A percentile compares a stretch with the other conserved stretches of the same genome.
Conservation (phyloP, 2,329 filamentous ascomycete species). For the Dothidotthia symphoricarpi region DNA sequence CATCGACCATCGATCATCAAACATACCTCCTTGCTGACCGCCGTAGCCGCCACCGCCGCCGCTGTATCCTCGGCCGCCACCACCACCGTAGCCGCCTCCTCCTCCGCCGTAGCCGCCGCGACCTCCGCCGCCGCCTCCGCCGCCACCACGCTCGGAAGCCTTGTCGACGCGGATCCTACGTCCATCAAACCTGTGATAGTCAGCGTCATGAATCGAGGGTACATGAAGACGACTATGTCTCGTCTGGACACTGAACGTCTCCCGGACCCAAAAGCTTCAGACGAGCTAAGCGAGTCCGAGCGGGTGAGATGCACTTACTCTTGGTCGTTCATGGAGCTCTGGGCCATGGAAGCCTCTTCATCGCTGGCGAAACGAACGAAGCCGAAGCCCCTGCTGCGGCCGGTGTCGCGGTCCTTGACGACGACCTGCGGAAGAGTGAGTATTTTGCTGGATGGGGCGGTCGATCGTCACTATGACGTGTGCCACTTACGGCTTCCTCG, state of each 20-base stretch:
- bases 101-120: slow-evolving; percentile 35
- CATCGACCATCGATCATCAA: not conserved
- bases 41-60: slow-evolving; percentile 25
- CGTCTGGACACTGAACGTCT: not conserved
- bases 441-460: slow-evolving; percentile 1
- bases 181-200: slow-evolving; percentile 74
- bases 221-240: too few species aligned
- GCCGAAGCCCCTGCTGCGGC: slow-evolving; percentile 93
- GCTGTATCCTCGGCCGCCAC: slow-evolving; percentile 28
- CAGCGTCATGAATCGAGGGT: slow-evolving; percentile 6
- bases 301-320: slow-evolving; percentile 64
- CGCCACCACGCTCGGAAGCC: slow-evolving; percentile 72
- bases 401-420: slow-evolving; percentile 95
- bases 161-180: slow-evolving; percentile 94
- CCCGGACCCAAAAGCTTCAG: too few species aligned
- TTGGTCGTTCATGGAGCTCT: slow-evolving; percentile 77
- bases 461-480: slow-evolving; percentile 1
- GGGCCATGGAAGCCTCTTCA: slow-evolving; percentile 72
- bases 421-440: slow-evolving; percentile 66
- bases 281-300: too few species aligned
- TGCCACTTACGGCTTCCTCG: slow-evolving; percentile 83
- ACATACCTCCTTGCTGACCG: slow-evolving; percentile 6
- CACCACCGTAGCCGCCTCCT: slow-evolving; percentile 29
- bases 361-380: slow-evolving; percentile 88
- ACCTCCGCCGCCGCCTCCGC: slow-evolving; percentile 45